Percentiles rank a stretch among this genome's conserved stretches.
Conservation (phyloP, 2,329 filamentous ascomycete genomes). For the Penicillium occitanis region DNA sequence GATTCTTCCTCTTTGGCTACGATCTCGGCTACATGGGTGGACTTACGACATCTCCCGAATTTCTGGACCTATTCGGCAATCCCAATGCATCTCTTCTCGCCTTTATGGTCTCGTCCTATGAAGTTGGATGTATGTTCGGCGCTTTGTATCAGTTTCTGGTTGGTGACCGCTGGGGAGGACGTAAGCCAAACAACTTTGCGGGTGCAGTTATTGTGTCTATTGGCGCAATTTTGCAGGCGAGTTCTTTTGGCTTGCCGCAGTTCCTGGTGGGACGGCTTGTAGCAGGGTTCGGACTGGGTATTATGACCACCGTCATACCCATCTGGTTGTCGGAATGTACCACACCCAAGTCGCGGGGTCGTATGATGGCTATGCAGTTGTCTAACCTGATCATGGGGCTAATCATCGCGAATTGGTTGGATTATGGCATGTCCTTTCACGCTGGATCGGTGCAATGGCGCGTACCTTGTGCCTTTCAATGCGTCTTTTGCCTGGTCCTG, state of each 20-base stretch:
- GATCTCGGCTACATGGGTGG: slow-evolving; percentile 44
- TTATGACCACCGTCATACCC: slow-evolving; percentile 29
- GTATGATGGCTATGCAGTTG: slow-evolving; percentile 44
- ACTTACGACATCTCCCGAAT: slow-evolving; percentile 20
- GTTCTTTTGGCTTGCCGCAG: slow-evolving; percentile 24
- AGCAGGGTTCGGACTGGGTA: slow-evolving; percentile 27
- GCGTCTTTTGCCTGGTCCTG: slow-evolving; percentile 25
- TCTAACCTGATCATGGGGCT: slow-evolving; percentile 28
- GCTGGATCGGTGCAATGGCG: slow-evolving; percentile 28
- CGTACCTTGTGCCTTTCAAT: slow-evolving; percentile 28
- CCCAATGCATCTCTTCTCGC: slow-evolving; percentile 26
- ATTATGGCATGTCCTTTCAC: slow-evolving; percentile 30
- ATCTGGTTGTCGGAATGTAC: slow-evolving; percentile 28
- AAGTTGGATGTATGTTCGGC: slow-evolving; percentile 30
- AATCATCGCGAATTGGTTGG: slow-evolving; percentile 33
- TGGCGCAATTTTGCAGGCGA: slow-evolving; percentile 28
- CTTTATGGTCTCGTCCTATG: slow-evolving; percentile 29
- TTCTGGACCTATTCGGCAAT: slow-evolving; percentile 24
- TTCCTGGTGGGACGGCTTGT: slow-evolving; percentile 30
- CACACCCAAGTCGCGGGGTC: slow-evolving; percentile 43
- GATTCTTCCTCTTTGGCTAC: slow-evolving; percentile 46
- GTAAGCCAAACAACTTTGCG: slow-evolving; percentile 43
- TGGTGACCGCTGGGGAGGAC: slow-evolving; percentile 43
- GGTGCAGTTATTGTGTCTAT: slow-evolving; percentile 34
- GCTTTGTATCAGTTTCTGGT: slow-evolving; percentile 35